Base-by-base conservation (phyloP, 2,329 filamentous ascomycete species). In the Colletotrichum musicola region DNA sequence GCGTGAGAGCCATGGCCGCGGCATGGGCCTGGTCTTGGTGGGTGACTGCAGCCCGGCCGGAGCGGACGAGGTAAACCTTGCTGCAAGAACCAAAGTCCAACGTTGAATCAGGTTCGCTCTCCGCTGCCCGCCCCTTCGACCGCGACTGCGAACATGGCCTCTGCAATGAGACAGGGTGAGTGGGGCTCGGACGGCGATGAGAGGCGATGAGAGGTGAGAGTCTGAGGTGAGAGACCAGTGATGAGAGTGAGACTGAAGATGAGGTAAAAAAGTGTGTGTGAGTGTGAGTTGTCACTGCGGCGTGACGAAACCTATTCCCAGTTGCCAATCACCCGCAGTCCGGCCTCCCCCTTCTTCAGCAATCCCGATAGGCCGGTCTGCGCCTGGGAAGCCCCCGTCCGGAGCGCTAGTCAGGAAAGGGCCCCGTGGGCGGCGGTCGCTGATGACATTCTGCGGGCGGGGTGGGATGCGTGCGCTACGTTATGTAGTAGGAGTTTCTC, bases 241-340 rank as follows among this genome's bases (percentile, higher is more conserved):
- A 20, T 42, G 50, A 40, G 51, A 49, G 44, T 62, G 46, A 68
- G 49, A 25, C 35, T 63, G 50, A 46, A 49, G 4, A 18, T 46
- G 44, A 46, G 44, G 30, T 35, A 10, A 25, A 47, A 62, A 55
- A 44, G 67, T 61, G 63, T 58, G 65, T 51, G 42, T 58, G 65
- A 51, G 65, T 55, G 44, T 69, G 67, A 68, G 67, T 58, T 69
- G 67, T 69, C 67, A 69, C 63, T 69, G 67, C 63, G 51, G 20
- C 27, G 67, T 69, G 57, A 69, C 67, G 63, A 58, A 67, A 67
- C 44, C 54, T 44, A 60, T 16, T 42, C 42, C 47, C 40, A 25
- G 16, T 60, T 40, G 61, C 54, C 54, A 68, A 64, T 68, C 61
- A 63, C 53, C 59, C 59, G 47, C 40, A 53, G 16, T 12, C 38